A percentile compares a stretch with the other conserved stretches of the same genome.
These are phyloP conservation scores for Francoa sonchifolia DNA, from an alignment of 441 rosid species.

Conservation along the genomic window DNA sequence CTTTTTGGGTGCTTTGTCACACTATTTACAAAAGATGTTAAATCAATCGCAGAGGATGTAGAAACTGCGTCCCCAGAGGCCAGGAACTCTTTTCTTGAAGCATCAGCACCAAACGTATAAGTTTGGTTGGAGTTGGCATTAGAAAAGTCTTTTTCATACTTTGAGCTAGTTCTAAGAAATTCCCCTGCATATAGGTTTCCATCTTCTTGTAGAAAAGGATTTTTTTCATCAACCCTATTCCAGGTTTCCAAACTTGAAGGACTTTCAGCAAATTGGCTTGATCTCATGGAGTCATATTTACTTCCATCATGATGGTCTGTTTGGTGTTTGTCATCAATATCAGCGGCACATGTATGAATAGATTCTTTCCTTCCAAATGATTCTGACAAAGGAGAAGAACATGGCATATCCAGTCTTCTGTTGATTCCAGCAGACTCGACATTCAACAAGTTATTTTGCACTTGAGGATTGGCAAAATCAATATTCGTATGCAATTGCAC, in stretches of 20 bases:
- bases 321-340: slow-evolving; percentile 9
- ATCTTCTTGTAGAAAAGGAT: slow-evolving; percentile 17
- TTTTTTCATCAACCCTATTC: slow-evolving; percentile 13
- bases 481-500: slow-evolving; percentile 19
- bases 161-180: slow-evolving; percentile 12
- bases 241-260: slow-evolving; percentile 11
- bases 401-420: slow-evolving; percentile 14
- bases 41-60: slow-evolving; percentile 14
- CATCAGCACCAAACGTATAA: slow-evolving; percentile 16
- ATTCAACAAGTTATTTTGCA: slow-evolving; percentile 23
- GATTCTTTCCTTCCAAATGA: slow-evolving; percentile 13
- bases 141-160: slow-evolving; percentile 12
- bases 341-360: slow-evolving; percentile 17
- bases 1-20: slow-evolving; percentile 13
- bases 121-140: slow-evolving; percentile 14
- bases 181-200: slow-evolving; percentile 17
- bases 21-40: slow-evolving; percentile 16
- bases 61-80: slow-evolving; percentile 13
- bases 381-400: slow-evolving; percentile 17
- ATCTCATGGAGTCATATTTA: slow-evolving; percentile 4
- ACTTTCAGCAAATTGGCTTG: slow-evolving; percentile 18
- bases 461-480: slow-evolving; percentile 20
- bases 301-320: slow-evolving; percentile 10
- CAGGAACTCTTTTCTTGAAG: slow-evolving; percentile 13
- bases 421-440: slow-evolving; percentile 16